These are phyloP conservation scores for Rickenella mellea DNA, from an alignment of 768 basidiomycete genomes.

Conservation along the genomic window DNA sequence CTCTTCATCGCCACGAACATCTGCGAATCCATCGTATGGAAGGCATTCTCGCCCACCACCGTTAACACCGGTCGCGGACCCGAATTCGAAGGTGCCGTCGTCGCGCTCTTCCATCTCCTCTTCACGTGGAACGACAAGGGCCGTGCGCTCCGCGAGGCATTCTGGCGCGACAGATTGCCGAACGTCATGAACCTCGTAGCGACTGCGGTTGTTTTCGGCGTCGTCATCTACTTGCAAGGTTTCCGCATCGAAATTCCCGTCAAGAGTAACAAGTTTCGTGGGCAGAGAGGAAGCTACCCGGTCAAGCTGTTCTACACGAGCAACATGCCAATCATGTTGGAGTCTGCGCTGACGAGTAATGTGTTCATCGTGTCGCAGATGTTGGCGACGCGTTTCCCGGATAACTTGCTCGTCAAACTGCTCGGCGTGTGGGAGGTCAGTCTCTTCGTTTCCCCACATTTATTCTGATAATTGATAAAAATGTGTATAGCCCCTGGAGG, in stretches of 20 bases:
- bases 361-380: constrained; percentile 96
- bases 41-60: constrained; percentile 97
- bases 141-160: constrained; percentile 92
- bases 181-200: constrained; percentile 97
- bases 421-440: constrained; percentile 97
- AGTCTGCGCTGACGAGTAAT: constrained; percentile 86
- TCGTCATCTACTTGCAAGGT: constrained; percentile 97
- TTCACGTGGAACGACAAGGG: constrained; percentile 99
- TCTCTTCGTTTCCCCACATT: background rate
- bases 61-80: constrained; percentile 97
- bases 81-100: constrained; percentile 95
- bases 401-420: constrained; percentile 80
- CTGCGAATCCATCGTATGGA: constrained; percentile 99
- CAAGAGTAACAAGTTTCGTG: constrained; percentile 92
- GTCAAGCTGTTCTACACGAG: constrained; percentile 98
- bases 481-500: constrained; percentile 73
- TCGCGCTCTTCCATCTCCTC: constrained; percentile 92
- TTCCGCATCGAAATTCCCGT: constrained; percentile 99
- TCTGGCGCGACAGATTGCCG: constrained; percentile 94
- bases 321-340: constrained; percentile 99
- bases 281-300: constrained; percentile 93
- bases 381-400: constrained; percentile 86
- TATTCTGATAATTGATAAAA: constrained; percentile 2
- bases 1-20: constrained; percentile 99
- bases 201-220: constrained; percentile 84